phyloP scores from a whole-genome alignment of 495 filamentous ascomycete species.

The Aspergillus cavernicola region DNA sequence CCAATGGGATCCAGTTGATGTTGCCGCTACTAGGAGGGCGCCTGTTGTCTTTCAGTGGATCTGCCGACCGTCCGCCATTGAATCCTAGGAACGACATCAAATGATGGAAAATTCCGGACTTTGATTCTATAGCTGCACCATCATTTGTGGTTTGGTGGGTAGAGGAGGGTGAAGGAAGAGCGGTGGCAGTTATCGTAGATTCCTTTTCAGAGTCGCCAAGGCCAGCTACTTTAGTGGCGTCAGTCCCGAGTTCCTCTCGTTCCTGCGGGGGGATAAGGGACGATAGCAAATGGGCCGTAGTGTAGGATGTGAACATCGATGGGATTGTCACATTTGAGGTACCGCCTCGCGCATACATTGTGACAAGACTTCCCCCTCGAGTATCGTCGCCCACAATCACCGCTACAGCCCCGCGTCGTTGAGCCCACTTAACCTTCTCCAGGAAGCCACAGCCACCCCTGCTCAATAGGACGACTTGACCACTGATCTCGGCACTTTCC shows the following conservation, averaged over 20 bases:
- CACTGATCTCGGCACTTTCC: conserved; percentile 88
- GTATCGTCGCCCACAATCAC: conserved; percentile 94
- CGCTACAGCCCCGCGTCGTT: conserved; percentile 81
- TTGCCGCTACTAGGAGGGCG: conserved; percentile 81
- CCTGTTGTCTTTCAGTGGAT: conserved; percentile 49
- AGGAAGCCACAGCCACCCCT: conserved; percentile 94
- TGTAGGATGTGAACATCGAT: conserved; percentile 90
- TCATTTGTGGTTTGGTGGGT: conserved; percentile 22
- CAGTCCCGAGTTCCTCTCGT: conserved; percentile 54
- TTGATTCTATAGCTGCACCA: conserved; percentile 18
- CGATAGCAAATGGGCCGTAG: conserved; percentile 88
- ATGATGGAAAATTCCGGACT: conserved; percentile 52
- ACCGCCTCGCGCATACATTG: conserved; percentile 95
- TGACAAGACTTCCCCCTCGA: conserved; percentile 77
- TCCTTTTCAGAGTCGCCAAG: conserved; percentile 20
- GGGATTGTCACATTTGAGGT: conserved; percentile 94
- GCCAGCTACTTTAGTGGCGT: conserved; percentile 29
- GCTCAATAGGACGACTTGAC: conserved; percentile 85
- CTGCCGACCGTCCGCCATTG: conserved; percentile 27
- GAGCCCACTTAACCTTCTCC: conserved; percentile 95
- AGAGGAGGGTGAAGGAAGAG: conserved; percentile 24
- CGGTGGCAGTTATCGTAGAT: conserved; percentile 22
- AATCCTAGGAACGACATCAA: conserved; percentile 54
- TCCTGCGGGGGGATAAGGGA: conserved; percentile 75
- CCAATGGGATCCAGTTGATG: conserved; percentile 69